These are phyloP conservation scores for Cladosporium phlei DNA, from an alignment of 2,329 filamentous ascomycete genomes.

Conservation along the genomic window DNA sequence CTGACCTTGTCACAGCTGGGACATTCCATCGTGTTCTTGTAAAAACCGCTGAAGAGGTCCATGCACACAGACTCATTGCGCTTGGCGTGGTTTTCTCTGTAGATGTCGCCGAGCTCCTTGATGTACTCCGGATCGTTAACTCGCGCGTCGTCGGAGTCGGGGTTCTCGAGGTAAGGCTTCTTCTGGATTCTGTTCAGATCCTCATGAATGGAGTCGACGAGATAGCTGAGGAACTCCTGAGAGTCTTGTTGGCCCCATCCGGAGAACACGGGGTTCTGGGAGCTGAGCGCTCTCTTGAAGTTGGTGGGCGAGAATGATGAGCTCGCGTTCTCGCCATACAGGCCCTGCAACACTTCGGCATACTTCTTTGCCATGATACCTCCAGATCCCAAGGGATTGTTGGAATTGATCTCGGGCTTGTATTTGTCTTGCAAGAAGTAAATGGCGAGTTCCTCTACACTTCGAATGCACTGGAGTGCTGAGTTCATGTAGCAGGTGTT, in stretches of 20 bases:
- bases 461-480: conserved; percentile 87
- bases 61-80: conserved; percentile 93
- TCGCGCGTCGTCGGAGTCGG: conserved; percentile 95
- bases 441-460: conserved; percentile 85
- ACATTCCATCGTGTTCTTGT: conserved; percentile 94
- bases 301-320: conserved; percentile 70
- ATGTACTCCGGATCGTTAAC: conserved; percentile 77
- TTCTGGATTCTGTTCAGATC: conserved; percentile 89
- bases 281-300: conserved; percentile 79
- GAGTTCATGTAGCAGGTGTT: conserved; percentile 99
- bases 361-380: conserved; percentile 86
- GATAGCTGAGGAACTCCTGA: conserved; percentile 91
- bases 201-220: conserved; percentile 91
- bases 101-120: conserved; percentile 76
- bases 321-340: conserved; percentile 65
- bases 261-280: conserved; percentile 78
- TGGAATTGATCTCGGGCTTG: conserved; percentile 73
- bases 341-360: conserved; percentile 66
- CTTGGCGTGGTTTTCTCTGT: conserved; percentile 86
- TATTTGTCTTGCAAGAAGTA: conserved; percentile 77
- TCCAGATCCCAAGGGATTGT: conserved; percentile 79
- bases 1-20: conserved; percentile 89
- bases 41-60: conserved; percentile 94
- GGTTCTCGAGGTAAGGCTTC: conserved; percentile 97
- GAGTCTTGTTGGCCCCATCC: conserved; percentile 96